These are phyloP conservation scores for Globisporangium polare DNA, from an alignment of 352 stramenopile species.

Conservation along the genomic window DNA sequence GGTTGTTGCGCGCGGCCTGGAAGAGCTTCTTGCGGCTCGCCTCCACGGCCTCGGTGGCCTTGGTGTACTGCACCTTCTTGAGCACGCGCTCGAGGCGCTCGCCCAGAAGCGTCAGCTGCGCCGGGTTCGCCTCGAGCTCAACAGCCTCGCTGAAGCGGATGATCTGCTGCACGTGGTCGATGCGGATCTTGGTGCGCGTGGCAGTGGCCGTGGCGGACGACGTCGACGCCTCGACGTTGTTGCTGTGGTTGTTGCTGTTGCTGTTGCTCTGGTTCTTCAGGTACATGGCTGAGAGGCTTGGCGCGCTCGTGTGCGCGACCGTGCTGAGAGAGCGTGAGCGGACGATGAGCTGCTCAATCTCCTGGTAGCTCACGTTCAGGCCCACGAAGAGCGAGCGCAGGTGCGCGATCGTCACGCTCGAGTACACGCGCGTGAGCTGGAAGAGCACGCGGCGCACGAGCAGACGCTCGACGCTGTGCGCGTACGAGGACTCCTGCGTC, in stretches of 20 bases:
- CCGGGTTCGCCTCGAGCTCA: constrained; percentile 73
- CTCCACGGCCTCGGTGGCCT: constrained; percentile 10
- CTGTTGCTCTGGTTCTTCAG: constrained; percentile 44
- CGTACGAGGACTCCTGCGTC: constrained; percentile 48
- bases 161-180: constrained; percentile 82
- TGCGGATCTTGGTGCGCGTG: constrained; percentile 72
- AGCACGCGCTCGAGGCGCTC: constrained; percentile 64
- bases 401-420: constrained; percentile 82
- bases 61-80: constrained; percentile 35
- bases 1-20: constrained; percentile 48
- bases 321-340: constrained; percentile 68
- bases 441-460: constrained; percentile 78
- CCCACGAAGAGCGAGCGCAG: constrained; percentile 85
- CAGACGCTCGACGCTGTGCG: constrained; percentile 57
- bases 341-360: constrained; percentile 88
- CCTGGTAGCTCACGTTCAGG: constrained; percentile 62
- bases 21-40: constrained; percentile 67
- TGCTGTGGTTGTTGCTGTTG: constrained; percentile 11
- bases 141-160: constrained; percentile 82
- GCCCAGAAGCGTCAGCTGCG: constrained; percentile 68
- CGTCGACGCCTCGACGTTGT: constrained; percentile 48
- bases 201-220: constrained; percentile 36
- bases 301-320: constrained; percentile 53
- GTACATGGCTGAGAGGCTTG: constrained; percentile 65
- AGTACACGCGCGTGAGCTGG: constrained; percentile 85